These are phyloP conservation scores for Pseudomassariella vexata DNA, from an alignment of 2,329 filamentous ascomycete genomes.

Conservation along the genomic window DNA sequence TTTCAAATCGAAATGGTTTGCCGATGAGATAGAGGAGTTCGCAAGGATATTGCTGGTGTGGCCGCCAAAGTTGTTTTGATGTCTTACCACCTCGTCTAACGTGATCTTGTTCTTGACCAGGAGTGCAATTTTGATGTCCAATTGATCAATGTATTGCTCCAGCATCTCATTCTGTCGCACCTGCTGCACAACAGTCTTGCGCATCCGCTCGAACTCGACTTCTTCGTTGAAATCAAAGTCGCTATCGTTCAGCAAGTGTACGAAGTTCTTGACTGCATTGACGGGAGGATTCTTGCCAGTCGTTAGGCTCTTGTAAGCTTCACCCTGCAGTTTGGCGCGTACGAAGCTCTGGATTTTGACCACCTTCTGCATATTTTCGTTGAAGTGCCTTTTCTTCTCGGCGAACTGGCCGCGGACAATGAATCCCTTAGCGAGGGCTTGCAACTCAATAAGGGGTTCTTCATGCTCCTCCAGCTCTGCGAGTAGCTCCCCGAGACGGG, in stretches of 20 bases:
- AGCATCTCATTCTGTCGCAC: conserved; percentile 95
- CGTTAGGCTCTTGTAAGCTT: conserved; percentile 96
- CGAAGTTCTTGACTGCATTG: conserved; percentile 95
- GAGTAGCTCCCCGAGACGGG: conserved; percentile 67
- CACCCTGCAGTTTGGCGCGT: conserved; percentile 87
- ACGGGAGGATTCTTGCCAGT: conserved; percentile 95
- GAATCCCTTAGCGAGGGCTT: conserved; percentile 67
- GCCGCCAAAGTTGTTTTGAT: conserved; percentile 93
- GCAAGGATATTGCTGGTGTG: conserved; percentile 79
- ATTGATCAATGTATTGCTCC: conserved; percentile 95
- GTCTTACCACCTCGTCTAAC: conserved; percentile 91
- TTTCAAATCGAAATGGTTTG: conserved; percentile 93
- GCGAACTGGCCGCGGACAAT: conserved; percentile 70
- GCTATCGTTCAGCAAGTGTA: conserved; percentile 94
- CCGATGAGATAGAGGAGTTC: conserved; percentile 81
- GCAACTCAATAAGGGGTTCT: conserved; percentile 66
- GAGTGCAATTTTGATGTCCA: conserved; percentile 97
- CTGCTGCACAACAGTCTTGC: conserved; percentile 95
- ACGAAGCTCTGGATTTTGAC: conserved; percentile 98
- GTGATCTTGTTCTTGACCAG: conserved; percentile 99
- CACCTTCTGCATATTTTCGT: conserved; percentile 97
- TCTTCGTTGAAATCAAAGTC: conserved; percentile 99
- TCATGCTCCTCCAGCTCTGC: conserved; percentile 78
- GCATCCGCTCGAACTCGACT: conserved; percentile 88
- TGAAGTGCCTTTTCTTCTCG: conserved; percentile 84